Base-by-base conservation (phyloP, 75 land plant genomes). In the Pinus taeda region DNA sequence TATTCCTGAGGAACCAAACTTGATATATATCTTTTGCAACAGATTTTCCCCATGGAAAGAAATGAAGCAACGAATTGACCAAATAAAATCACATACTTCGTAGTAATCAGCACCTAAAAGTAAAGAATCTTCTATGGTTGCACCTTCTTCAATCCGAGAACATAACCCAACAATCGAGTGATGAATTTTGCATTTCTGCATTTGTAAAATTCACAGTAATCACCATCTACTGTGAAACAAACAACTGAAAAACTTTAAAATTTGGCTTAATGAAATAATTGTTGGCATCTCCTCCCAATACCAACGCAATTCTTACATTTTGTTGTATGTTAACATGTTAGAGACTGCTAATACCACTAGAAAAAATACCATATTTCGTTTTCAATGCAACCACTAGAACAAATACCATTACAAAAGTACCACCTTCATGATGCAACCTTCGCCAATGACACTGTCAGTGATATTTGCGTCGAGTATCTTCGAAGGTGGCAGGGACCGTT, bases 401-500 rank as follows among this genome's bases (percentile, higher is more conserved):
- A 36, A 8, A 74, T 5, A 17, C 15, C 18, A 17, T 22, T 17
- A 8, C 57, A 74, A 29, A 39, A 24, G 9, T 24, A 88, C 74
- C 82, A 94, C 95, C 75, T 88, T 82, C 42, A 95, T 58, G 29
- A 88, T 71, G 77, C 98, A 95, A 22, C 98, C 98, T 79, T 93
- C 98, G 53, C 95, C 98, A 76, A 95, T 89, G 57, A 95, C 83
- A 81, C 91, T 87, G 64, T 93, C 93, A 60, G 73, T 85, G 4
- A 95, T 83, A 30, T 78, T 81, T 60, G 98, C 95, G 83, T 88
- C 90, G 18, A 80, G 55, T 58, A 93, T 80, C 26, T 79, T 79
- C 20, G 95, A 85, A 3, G 98, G 98, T 65, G 98, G 98, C 15
- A 93, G 78, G 82, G 77, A 85, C n/a, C 95, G 88, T 39, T 93